Evolutionary conservation across 2,329 filamentous ascomycete genomes (phyloP).

Genomic region (Aureobasidium leucospermi): DNA sequence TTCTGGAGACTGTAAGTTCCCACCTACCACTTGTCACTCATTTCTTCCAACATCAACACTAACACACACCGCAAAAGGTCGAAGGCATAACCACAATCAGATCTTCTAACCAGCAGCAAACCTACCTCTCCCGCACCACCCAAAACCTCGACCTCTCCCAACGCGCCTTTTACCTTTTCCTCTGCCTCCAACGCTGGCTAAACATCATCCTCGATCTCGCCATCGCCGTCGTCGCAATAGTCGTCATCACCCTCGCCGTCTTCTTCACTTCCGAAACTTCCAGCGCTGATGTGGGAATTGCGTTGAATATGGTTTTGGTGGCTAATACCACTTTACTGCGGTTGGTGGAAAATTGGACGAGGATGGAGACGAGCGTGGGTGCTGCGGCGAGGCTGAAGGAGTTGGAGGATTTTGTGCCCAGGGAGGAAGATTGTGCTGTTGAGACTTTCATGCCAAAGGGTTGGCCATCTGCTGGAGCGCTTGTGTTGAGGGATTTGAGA

Average conservation of each 20-base stretch:
- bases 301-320: slow-evolving; percentile 44
- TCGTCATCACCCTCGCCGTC: slow-evolving; percentile 28
- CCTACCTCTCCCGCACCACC: slow-evolving; percentile 32
- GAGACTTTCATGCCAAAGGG: slow-evolving; percentile 57
- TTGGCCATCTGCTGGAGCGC: slow-evolving; percentile 66
- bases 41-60: slow-evolving; percentile 36
- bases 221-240: slow-evolving; percentile 25
- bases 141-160: slow-evolving; percentile 35
- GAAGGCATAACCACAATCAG: slow-evolving; percentile 44
- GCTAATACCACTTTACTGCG: slow-evolving; percentile 45
- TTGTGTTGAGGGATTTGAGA: slow-evolving; percentile 61
- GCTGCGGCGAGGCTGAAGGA: slow-evolving; percentile 45
- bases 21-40: too few species aligned
- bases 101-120: slow-evolving; percentile 43
- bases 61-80: slow-evolving; percentile 33
- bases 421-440: slow-evolving; percentile 23
- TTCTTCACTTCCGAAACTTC: slow-evolving; percentile 33
- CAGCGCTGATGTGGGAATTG: slow-evolving; percentile 44
- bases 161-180: slow-evolving; percentile 38
- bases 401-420: slow-evolving; percentile 26
- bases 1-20: background rate
- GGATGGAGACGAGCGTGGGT: slow-evolving; percentile 49
- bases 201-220: slow-evolving; percentile 35
- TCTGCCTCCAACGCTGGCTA: slow-evolving; percentile 39
- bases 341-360: slow-evolving; percentile 45